These are phyloP conservation scores for Yueomyces sp. DNA, from an alignment of 1,139 yeast species.

Conservation along the genomic window DNA sequence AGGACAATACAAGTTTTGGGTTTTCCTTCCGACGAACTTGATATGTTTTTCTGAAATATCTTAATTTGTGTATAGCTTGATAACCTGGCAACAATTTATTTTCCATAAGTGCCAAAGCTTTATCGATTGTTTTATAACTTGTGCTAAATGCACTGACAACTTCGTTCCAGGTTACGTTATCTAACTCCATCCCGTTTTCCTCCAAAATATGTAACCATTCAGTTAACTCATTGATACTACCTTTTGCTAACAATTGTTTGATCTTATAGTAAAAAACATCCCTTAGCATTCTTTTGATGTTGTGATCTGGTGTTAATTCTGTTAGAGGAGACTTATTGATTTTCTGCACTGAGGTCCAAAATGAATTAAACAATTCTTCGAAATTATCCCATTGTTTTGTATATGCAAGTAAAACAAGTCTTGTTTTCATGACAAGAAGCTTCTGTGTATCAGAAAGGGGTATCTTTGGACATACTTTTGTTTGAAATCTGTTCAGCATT, in stretches of 20 bases:
- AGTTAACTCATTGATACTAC: constrained; percentile 18
- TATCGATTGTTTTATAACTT: constrained; percentile 21
- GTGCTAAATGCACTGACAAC: constrained; percentile 24
- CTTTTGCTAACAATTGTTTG: constrained; percentile 16
- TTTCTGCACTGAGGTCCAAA: constrained; percentile 18
- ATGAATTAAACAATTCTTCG: constrained; percentile 18
- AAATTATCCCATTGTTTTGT: constrained; percentile 25
- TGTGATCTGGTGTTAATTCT: constrained; percentile 15
- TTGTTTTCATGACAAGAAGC: constrained; percentile 22
- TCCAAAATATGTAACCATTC: constrained; percentile 21
- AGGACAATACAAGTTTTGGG: no score
- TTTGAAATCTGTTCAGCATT: constrained; percentile 21
- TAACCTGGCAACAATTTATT: constrained; percentile 29
- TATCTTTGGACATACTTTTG: constrained; percentile 15
- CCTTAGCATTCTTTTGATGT: constrained; percentile 12
- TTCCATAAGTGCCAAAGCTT: constrained; percentile 29
- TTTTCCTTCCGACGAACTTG: no score
- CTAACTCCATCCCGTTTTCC: constrained; percentile 26
- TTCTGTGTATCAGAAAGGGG: constrained; percentile 10
- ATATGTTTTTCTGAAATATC: constrained; percentile 8
- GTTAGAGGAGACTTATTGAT: constrained; percentile 21
- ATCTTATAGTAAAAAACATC: constrained; percentile 24
- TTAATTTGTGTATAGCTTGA: constrained; percentile 19
- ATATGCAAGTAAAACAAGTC: constrained; percentile 22
- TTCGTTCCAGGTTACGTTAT: constrained; percentile 30